Evolutionary conservation across 2,329 filamentous ascomycete species (phyloP).

Genomic region (Fusarium tupiense): DNA sequence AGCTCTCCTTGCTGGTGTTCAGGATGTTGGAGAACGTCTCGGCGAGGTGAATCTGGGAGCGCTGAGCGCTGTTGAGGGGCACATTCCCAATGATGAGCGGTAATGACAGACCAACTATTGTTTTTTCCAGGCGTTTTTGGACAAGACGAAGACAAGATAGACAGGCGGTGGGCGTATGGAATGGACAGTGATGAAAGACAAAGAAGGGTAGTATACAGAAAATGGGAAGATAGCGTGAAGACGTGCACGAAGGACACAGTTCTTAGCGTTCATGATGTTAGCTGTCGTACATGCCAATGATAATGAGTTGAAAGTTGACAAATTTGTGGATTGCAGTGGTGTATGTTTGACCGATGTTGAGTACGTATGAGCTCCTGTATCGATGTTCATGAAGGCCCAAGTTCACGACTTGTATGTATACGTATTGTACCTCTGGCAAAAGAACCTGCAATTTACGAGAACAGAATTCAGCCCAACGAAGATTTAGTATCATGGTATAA

Average conservation of each 20-base stretch:
- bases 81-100: constrained; percentile 53
- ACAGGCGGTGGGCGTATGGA: constrained; percentile 31
- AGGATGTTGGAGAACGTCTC: constrained; percentile 51
- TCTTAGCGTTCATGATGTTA: constrained; percentile 18
- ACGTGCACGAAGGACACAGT: background rate
- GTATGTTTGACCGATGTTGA: background rate
- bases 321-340: background rate
- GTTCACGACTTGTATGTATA: no score
- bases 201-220: constrained; percentile 21
- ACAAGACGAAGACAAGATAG: constrained; percentile 35
- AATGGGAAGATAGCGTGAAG: constrained; percentile 3
- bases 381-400: background rate
- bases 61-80: constrained; percentile 63
- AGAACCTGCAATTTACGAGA: background rate
- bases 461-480: background rate
- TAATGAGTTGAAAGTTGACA: constrained; percentile 13
- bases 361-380: background rate
- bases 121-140: constrained; percentile 41
- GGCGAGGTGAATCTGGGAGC: constrained; percentile 67
- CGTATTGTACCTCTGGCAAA: background rate
- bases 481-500: background rate
- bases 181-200: constrained; percentile 3
- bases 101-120: constrained; percentile 23
- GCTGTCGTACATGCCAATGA: constrained; percentile 13
- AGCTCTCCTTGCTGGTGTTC: constrained; percentile 63